These are phyloP conservation scores for Pontederia paniculata DNA, from an alignment of 176 grass and related monocot species.

Conservation along the genomic window DNA sequence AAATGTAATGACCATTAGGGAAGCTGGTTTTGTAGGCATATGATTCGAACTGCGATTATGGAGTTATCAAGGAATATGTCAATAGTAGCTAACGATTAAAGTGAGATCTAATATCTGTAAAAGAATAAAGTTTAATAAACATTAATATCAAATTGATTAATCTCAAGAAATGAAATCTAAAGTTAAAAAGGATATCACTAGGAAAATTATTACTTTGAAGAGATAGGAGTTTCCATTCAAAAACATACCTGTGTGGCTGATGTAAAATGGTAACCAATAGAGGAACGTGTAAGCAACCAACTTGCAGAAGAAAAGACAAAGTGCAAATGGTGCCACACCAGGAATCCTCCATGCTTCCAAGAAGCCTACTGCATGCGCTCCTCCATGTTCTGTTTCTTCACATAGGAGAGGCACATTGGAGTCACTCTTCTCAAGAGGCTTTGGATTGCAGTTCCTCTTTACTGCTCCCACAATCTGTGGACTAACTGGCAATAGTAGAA, in stretches of 20 bases:
- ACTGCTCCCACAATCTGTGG: not conserved
- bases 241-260: slow-evolving; percentile 1
- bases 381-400: not conserved
- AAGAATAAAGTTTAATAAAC: too few relatives aligned
- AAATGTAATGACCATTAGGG: too few relatives aligned
- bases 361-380: slow-evolving; percentile 1
- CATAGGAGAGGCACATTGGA: not conserved
- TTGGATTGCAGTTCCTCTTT: not conserved
- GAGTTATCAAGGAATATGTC: too few relatives aligned
- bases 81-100: too few relatives aligned
- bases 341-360: slow-evolving; percentile 10
- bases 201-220: too few relatives aligned
- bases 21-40: too few relatives aligned
- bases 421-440: not conserved
- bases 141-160: too few relatives aligned
- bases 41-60: too few relatives aligned
- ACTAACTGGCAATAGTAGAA: slow-evolving; percentile 3
- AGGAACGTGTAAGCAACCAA: slow-evolving; percentile 11
- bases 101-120: too few relatives aligned
- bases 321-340: slow-evolving; percentile 11
- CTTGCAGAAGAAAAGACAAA: slow-evolving; percentile 13
- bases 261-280: slow-evolving; percentile 6
- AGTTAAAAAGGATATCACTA: too few relatives aligned
- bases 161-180: too few relatives aligned
- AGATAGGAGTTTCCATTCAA: not conserved